These are phyloP conservation scores for Talaromyces wortmannii DNA, from an alignment of 495 filamentous ascomycete species.

Conservation along the genomic window DNA sequence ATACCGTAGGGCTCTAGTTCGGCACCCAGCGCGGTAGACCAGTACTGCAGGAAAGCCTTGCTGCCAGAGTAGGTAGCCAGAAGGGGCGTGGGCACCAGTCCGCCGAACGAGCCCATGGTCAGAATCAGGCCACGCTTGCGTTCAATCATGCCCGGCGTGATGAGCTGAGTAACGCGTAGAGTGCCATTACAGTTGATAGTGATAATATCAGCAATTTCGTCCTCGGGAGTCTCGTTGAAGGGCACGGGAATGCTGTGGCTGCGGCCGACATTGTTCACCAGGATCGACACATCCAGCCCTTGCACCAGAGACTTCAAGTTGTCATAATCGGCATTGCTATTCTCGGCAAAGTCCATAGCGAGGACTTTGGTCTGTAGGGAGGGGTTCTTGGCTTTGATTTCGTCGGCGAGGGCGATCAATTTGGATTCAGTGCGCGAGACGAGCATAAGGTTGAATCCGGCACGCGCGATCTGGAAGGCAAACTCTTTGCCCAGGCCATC, in stretches of 20 bases:
- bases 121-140: constrained; percentile 84
- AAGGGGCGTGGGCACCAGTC: constrained; percentile 81
- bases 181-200: constrained; percentile 91
- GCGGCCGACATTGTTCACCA: constrained; percentile 97
- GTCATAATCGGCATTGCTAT: constrained; percentile 69
- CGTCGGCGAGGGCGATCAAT: constrained; percentile 65
- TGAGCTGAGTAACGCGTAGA: constrained; percentile 73
- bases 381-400: constrained; percentile 62
- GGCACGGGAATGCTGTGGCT: constrained; percentile 88
- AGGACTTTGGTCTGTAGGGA: constrained; percentile 63
- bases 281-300: constrained; percentile 73
- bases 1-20: constrained; percentile 77
- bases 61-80: constrained; percentile 94
- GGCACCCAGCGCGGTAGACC: constrained; percentile 78
- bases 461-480: constrained; percentile 78
- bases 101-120: constrained; percentile 95
- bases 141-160: constrained; percentile 77
- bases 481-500: constrained; percentile 98
- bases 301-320: constrained; percentile 58
- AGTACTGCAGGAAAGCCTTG: constrained; percentile 98
- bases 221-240: constrained; percentile 68
- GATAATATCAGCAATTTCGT: constrained; percentile 84
- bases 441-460: constrained; percentile 89
- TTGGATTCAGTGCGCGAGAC: constrained; percentile 92
- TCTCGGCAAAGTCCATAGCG: constrained; percentile 85